These are phyloP conservation scores for Elaeis guineensis DNA, from an alignment of 176 grass and related monocot species.

Conservation along the genomic window DNA sequence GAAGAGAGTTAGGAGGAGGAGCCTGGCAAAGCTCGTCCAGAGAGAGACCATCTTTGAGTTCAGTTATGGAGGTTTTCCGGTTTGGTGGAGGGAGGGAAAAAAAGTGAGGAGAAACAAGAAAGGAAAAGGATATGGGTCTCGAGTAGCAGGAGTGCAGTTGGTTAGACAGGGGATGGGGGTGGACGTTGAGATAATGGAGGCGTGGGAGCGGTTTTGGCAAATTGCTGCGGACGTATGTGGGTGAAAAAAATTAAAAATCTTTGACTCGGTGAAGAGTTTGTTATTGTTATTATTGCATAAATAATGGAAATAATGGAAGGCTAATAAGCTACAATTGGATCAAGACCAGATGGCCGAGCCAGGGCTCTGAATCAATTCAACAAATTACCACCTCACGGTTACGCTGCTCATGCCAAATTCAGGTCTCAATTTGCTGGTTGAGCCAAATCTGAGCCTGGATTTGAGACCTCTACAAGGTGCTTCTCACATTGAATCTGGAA, in stretches of 20 bases:
- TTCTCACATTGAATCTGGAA: too few relatives aligned
- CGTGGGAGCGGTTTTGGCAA: background rate
- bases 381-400: too few relatives aligned
- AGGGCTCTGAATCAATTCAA: too few relatives aligned
- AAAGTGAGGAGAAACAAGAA: background rate
- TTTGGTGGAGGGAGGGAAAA: background rate
- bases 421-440: too few relatives aligned
- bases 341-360: too few relatives aligned
- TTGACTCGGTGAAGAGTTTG: conserved; percentile 1
- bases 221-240: background rate
- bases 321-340: too few relatives aligned
- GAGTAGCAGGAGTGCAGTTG: background rate
- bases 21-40: background rate
- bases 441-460: too few relatives aligned
- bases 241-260: background rate
- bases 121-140: background rate
- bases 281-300: too few relatives aligned
- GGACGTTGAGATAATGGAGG: conserved; percentile 4
- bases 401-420: too few relatives aligned
- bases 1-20: background rate
- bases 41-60: background rate
- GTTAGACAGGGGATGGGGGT: background rate
- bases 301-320: too few relatives aligned
- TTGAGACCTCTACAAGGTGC: too few relatives aligned
- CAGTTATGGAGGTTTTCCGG: background rate